Conservation (phyloP, 345 rosid species). For the Murraya koenigii region DNA sequence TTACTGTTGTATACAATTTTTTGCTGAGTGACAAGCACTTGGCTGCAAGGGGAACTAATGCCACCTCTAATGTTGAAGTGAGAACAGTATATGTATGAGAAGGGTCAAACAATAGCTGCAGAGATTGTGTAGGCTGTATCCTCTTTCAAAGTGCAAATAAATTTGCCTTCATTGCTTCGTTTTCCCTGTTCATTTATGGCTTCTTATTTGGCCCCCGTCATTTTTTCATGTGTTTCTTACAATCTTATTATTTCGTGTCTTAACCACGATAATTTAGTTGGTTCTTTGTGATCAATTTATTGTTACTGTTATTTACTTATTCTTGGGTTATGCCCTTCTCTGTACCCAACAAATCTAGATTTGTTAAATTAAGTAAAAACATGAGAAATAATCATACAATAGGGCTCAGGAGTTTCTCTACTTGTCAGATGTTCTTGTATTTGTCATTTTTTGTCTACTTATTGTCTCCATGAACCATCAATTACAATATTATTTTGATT, state of each 20-base stretch:
- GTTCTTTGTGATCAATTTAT: neutral
- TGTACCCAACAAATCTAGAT: neutral
- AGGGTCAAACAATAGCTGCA: neutral
- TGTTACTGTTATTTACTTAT: no score
- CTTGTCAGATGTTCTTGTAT: no score
- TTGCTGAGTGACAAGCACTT: neutral
- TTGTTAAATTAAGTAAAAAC: neutral
- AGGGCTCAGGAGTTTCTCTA: neutral
- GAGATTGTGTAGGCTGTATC: neutral
- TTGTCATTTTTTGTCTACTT: neutral
- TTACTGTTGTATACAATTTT: neutral
- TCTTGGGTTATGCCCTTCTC: neutral
- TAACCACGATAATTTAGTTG: neutral
- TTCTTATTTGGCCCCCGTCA: neutral
- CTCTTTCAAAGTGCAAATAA: neutral
- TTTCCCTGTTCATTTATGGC: neutral
- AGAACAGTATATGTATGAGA: neutral
- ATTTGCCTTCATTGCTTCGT: neutral
- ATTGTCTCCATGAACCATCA: neutral
- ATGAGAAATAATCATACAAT: neutral
- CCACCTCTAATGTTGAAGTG: neutral
- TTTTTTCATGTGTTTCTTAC: neutral
- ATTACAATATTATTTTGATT: neutral
- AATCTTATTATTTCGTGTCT: neutral
- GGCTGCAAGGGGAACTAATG: neutral